phyloP scores from a whole-genome alignment of 2,329 filamentous ascomycete genomes.

The Microcyclospora pomicola region DNA sequence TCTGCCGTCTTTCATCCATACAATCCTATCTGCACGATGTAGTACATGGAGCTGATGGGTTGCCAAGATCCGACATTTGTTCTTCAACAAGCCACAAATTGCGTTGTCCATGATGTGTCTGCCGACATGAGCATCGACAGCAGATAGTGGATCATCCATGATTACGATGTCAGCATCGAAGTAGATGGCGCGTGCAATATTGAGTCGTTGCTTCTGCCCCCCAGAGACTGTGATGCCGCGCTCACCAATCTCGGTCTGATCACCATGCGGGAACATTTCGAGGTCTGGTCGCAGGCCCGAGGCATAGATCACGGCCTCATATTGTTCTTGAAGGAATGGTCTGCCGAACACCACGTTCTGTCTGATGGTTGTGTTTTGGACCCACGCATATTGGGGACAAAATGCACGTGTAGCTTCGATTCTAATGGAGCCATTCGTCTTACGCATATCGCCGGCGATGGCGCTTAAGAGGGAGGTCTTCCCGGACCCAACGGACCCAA shows the following conservation, averaged over 20 bases:
- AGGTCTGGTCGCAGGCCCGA: conserved; percentile 47
- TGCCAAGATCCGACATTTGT: conserved; percentile 74
- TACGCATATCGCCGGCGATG: conserved; percentile 15
- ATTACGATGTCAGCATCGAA: conserved; percentile 43
- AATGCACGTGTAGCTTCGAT: conserved; percentile 68
- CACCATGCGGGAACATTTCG: conserved; percentile 71
- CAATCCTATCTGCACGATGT: conserved; percentile 76
- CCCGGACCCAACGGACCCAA: no score
- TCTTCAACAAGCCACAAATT: conserved; percentile 67
- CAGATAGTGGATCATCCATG: conserved; percentile 45
- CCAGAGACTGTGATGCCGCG: conserved; percentile 82
- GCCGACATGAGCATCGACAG: conserved; percentile 40
- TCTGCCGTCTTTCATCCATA: conserved; percentile 79
- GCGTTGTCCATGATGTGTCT: conserved; percentile 72
- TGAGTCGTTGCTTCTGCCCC: conserved; percentile 79
- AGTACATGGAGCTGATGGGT: conserved; percentile 91
- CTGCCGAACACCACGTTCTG: conserved; percentile 83
- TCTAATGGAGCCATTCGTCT: conserved; percentile 54
- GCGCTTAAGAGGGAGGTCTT: no score
- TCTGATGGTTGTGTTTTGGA: conserved; percentile 69
- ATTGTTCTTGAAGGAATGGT: conserved; percentile 54
- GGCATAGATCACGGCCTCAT: conserved; percentile 45
- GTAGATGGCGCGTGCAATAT: conserved; percentile 66
- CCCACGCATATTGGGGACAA: conserved; percentile 79
- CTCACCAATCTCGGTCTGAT: conserved; percentile 82